Conservation (phyloP, 2,329 filamentous ascomycete species). For the Diaporthe capsici region DNA sequence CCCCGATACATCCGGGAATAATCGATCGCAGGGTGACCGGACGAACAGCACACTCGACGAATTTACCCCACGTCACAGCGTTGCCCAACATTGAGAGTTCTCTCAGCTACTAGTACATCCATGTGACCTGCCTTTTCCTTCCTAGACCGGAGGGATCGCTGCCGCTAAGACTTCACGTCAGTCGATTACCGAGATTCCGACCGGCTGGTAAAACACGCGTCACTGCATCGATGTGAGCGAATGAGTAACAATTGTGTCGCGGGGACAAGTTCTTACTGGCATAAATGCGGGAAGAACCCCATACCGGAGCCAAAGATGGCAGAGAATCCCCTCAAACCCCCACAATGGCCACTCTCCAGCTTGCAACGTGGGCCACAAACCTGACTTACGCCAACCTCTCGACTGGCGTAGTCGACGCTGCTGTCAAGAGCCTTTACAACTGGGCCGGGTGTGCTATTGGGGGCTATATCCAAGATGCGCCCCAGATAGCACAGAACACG, state of each 20-base stretch:
- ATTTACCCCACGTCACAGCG: neutral
- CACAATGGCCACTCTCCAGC: constrained; percentile 60
- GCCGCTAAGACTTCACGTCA: neutral
- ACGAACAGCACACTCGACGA: neutral
- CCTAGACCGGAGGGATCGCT: neutral
- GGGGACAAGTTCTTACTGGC: neutral
- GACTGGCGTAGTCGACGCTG: constrained; percentile 56
- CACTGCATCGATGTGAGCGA: neutral
- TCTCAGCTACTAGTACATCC: too few relatives aligned
- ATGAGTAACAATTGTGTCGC: neutral
- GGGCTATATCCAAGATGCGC: constrained; percentile 62
- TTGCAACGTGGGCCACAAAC: constrained; percentile 62
- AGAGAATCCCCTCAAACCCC: neutral
- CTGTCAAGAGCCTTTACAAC: constrained; percentile 65
- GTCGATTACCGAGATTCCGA: neutral
- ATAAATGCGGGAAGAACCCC: neutral
- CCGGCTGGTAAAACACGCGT: neutral
- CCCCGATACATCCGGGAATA: neutral
- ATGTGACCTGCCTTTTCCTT: neutral
- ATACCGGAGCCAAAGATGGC: neutral
- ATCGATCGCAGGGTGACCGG: neutral
- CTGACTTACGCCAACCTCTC: constrained; percentile 59
- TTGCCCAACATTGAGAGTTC: neutral
- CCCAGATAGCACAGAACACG: constrained; percentile 48
- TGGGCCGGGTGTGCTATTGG: constrained; percentile 67